Percentiles rank a stretch among this genome's conserved stretches.
Conservation (phyloP, 1,139 yeast genomes). For the Lodderomyces beijingensis region DNA sequence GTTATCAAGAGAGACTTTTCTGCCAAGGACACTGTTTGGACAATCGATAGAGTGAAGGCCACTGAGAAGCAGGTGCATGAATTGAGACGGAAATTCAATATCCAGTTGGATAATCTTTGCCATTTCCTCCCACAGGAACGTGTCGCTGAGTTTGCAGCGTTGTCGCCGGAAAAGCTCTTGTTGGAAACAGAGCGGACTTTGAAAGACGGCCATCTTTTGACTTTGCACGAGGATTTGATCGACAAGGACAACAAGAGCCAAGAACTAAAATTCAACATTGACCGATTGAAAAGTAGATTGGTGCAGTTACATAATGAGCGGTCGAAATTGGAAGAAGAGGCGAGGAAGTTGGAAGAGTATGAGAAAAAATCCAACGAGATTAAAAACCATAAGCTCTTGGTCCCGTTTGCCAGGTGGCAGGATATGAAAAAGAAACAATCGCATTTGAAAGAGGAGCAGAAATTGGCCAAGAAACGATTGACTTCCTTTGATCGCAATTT, state of each 20-base stretch:
- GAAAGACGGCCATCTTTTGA: conserved; percentile 55
- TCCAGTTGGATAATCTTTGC: conserved; percentile 87
- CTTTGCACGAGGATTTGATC: conserved; percentile 56
- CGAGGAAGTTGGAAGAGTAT: conserved; percentile 34
- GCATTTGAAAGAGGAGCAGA: conserved; percentile 38
- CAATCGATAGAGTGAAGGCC: conserved; percentile 41
- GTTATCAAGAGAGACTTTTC: conserved; percentile 37
- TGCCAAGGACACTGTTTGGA: conserved; percentile 56
- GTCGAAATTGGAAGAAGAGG: conserved; percentile 32
- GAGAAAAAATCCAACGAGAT: conserved; percentile 42
- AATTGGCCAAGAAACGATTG: conserved; percentile 31
- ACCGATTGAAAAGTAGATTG: conserved; percentile 26
- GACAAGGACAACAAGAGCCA: conserved; percentile 42
- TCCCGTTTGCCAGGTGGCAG: conserved; percentile 61
- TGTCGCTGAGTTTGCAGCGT: conserved; percentile 86
- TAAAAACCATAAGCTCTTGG: conserved; percentile 43
- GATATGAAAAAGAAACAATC: conserved; percentile 46
- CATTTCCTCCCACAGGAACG: conserved; percentile 95
- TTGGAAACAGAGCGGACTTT: conserved; percentile 80
- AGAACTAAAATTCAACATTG: conserved; percentile 22
- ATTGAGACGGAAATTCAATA: conserved; percentile 50
- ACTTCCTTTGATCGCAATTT: conserved; percentile 25
- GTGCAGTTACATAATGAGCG: conserved; percentile 28
- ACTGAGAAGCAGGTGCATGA: conserved; percentile 45
- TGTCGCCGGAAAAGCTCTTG: conserved; percentile 71